Evolutionary conservation across 257 asterid species (phyloP).

Genomic region (Solanum sparsipilum): DNA sequence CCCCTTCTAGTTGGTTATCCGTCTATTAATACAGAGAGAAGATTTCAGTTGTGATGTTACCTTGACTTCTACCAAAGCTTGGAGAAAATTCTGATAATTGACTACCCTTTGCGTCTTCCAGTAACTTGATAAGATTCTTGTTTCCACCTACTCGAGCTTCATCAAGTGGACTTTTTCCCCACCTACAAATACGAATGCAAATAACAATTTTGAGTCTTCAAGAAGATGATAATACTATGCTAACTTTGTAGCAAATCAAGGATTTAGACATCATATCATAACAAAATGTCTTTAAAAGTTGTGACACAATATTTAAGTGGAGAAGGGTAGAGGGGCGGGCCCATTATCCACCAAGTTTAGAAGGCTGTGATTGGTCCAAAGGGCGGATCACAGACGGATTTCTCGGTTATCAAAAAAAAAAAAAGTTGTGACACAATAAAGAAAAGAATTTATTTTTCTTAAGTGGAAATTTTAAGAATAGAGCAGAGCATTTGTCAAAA

Average conservation of each 20-base stretch:
- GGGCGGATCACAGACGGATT: too few relatives aligned
- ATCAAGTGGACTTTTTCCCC: constrained; percentile 66
- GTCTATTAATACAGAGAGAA: neutral
- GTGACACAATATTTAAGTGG: neutral
- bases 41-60: neutral
- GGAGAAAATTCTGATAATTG: constrained; percentile 15
- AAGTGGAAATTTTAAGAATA: neutral
- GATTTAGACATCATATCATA: neutral
- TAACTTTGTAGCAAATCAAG: neutral
- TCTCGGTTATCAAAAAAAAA: too few relatives aligned
- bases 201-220: neutral
- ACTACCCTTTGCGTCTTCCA: constrained; percentile 40
- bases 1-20: neutral
- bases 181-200: constrained; percentile 19
- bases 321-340: too few relatives aligned
- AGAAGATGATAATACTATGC: neutral
- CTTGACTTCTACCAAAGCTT: constrained; percentile 1
- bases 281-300: neutral
- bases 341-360: too few relatives aligned
- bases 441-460: neutral
- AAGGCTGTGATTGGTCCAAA: too few relatives aligned
- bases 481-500: neutral
- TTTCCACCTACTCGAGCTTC: constrained; percentile 60
- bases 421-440: neutral
- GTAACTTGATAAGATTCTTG: constrained; percentile 31